A percentile compares a stretch with the other conserved stretches of the same genome.
Evolutionary conservation across 805 yeast species (phyloP).

Genomic region (Kuraishia hungarica): DNA sequence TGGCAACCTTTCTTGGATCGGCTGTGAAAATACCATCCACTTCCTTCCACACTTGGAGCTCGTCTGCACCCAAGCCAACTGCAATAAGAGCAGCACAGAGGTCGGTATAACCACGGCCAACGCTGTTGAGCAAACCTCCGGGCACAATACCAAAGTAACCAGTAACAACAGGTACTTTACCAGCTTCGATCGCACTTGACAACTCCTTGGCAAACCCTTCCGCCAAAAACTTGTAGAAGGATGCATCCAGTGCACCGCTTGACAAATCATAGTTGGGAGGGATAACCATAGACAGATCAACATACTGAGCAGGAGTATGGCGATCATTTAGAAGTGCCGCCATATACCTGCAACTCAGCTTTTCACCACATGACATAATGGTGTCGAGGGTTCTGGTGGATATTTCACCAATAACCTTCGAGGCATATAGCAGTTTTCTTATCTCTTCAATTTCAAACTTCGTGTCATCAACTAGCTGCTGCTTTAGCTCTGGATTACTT

Average conservation of each 20-base stretch:
- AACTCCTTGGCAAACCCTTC: conserved; percentile 43
- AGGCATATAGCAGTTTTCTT: conserved; percentile 69
- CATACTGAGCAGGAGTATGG: conserved; percentile 69
- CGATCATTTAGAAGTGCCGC: conserved; percentile 75
- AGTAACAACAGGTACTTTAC: conserved; percentile 78
- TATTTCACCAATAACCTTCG: conserved; percentile 87
- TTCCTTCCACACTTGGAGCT: conserved; percentile 97
- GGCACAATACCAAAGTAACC: conserved; percentile 97
- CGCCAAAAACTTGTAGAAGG: conserved; percentile 52
- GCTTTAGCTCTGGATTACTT: conserved; percentile 32
- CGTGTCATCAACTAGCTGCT: conserved; percentile 50
- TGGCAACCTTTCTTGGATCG: conserved; percentile 91
- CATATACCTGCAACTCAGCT: conserved; percentile 84
- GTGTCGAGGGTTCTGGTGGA: conserved; percentile 81
- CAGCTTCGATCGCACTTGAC: conserved; percentile 20
- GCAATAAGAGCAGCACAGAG: conserved; percentile 95
- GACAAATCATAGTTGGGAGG: conserved; percentile 50
- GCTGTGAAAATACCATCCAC: conserved; percentile 99
- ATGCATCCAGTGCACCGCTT: conserved; percentile 51
- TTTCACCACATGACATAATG: conserved; percentile 91
- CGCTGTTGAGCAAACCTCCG: conserved; percentile 86
- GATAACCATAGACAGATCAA: conserved; percentile 70
- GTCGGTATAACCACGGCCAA: conserved; percentile 97
- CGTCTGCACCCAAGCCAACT: conserved; percentile 87
- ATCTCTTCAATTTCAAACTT: conserved; percentile 59